phyloP scores from a whole-genome alignment of 1,139 yeast species.

The Kodamaea plutei region DNA sequence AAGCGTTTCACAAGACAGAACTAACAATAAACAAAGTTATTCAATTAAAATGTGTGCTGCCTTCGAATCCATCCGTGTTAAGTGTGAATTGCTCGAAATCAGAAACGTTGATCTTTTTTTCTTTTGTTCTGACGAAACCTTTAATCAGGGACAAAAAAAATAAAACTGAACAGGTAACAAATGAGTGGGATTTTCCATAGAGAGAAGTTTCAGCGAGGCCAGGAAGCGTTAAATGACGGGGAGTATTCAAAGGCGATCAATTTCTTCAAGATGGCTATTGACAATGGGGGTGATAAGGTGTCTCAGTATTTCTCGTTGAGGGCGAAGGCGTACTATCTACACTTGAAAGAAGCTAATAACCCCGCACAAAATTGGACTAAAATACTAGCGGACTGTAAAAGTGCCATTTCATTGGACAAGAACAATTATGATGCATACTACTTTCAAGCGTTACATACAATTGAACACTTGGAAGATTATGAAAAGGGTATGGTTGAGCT shows the following conservation, averaged over 20 bases:
- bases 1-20: background rate
- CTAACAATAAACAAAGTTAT: no score
- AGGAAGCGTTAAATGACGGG: slow-evolving; percentile 12
- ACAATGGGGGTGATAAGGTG: slow-evolving; percentile 8
- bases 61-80: no score
- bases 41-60: no score
- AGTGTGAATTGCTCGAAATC: no score
- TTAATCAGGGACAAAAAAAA: no score
- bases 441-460: slow-evolving; percentile 22
- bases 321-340: slow-evolving; percentile 17
- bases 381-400: slow-evolving; percentile 22
- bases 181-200: slow-evolving; percentile 6
- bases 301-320: slow-evolving; percentile 14
- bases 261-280: slow-evolving; percentile 17
- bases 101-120: no score
- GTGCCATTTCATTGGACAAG: slow-evolving; percentile 24
- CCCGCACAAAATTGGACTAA: slow-evolving; percentile 15
- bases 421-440: slow-evolving; percentile 20
- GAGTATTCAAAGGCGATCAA: slow-evolving; percentile 18
- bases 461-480: slow-evolving; percentile 21
- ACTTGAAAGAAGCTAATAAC: slow-evolving; percentile 6
- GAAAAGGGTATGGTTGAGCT: slow-evolving; percentile 25
- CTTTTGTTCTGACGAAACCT: no score
- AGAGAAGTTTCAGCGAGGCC: slow-evolving; percentile 7
- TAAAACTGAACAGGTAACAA: no score